Evolutionary conservation across 2,329 filamentous ascomycete species (phyloP).

Genomic region (Xylariaceae sp.): DNA sequence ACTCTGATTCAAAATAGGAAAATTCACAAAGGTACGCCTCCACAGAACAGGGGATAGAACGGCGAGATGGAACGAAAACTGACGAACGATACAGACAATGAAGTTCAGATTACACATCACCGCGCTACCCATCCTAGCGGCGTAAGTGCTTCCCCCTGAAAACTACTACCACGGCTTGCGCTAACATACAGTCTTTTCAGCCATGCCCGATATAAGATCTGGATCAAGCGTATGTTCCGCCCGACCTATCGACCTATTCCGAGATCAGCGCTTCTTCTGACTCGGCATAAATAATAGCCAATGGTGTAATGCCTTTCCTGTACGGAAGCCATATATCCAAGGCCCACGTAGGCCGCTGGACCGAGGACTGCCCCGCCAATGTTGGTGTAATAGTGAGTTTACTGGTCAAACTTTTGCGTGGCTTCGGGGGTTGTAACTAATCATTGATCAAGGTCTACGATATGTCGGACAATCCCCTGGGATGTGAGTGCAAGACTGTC

Average conservation of each 20-base stretch:
- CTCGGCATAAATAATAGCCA: slow-evolving; percentile 37
- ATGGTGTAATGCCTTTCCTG: slow-evolving; percentile 95
- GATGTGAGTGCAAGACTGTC: slow-evolving; percentile 40
- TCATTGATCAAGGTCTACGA: slow-evolving; percentile 50
- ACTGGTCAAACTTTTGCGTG: too few relatives aligned
- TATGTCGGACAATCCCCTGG: slow-evolving; percentile 90
- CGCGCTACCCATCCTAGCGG: slow-evolving; percentile 75
- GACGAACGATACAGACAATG: slow-evolving; percentile 48
- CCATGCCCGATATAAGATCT: slow-evolving; percentile 93
- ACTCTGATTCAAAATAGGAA: slow-evolving; percentile 48
- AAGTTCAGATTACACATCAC: slow-evolving; percentile 96
- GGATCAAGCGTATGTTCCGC: slow-evolving; percentile 63
- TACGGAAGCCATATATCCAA: slow-evolving; percentile 77
- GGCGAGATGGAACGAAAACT: slow-evolving; percentile 1
- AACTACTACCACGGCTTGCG: background rate
- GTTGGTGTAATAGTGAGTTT: slow-evolving; percentile 68
- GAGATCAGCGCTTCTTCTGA: slow-evolving; percentile 10
- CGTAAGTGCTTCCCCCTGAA: slow-evolving; percentile 29
- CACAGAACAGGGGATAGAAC: background rate
- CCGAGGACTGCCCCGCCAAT: slow-evolving; percentile 78
- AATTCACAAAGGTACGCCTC: slow-evolving; percentile 68
- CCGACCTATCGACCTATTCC: background rate
- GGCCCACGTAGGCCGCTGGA: slow-evolving; percentile 50
- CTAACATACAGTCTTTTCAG: slow-evolving; percentile 67
- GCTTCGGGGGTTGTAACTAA: background rate